phyloP scores from a whole-genome alignment of 1,284 basidiomycete genomes.

The Ustilago lituana region DNA sequence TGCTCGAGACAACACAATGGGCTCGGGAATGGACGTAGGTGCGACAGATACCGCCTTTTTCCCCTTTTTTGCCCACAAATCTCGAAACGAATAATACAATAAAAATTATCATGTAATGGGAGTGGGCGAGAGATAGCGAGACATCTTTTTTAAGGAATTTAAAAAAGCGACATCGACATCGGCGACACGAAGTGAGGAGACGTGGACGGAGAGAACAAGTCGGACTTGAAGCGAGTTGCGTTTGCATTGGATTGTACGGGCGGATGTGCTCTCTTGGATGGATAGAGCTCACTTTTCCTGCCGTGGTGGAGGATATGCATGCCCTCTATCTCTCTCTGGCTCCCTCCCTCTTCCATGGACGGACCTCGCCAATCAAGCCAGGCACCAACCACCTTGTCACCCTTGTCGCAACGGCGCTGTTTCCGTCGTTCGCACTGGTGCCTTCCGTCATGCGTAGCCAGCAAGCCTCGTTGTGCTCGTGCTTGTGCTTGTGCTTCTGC shows the following conservation, averaged over 20 bases:
- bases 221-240: no score
- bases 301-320: neutral
- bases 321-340: neutral
- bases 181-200: neutral
- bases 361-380: constrained; percentile 15
- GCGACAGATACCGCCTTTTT: no score
- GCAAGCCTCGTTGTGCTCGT: neutral
- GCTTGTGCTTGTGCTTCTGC: neutral
- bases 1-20: no score
- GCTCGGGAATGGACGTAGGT: no score
- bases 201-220: neutral
- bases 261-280: no score
- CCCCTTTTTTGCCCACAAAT: no score
- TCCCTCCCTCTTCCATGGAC: neutral
- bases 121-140: no score
- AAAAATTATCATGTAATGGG: no score
- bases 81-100: no score
- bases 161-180: neutral
- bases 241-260: no score
- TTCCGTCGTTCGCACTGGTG: neutral
- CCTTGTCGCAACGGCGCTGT: no score
- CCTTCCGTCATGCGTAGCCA: constrained; percentile 1
- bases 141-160: no score
- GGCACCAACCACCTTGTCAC: constrained; percentile 10
- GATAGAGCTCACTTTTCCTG: constrained; percentile 34